Base-by-base conservation (phyloP, 177 flowering plant species). In the Telopea speciosissima region DNA sequence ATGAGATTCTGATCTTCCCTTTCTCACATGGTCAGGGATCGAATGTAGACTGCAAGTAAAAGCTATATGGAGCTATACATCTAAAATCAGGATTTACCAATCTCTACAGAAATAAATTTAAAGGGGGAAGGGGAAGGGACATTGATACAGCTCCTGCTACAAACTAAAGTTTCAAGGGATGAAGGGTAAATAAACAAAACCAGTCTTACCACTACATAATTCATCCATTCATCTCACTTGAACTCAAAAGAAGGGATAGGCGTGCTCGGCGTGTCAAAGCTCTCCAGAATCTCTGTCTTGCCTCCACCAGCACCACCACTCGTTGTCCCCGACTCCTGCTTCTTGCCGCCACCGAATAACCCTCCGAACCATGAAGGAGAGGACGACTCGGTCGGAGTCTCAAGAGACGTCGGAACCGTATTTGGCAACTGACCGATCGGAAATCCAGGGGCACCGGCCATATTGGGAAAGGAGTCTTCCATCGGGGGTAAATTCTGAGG, bases 311-410 rank as follows among this genome's bases (percentile, higher is more conserved):
- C 22, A 11, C 80, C 69, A 58, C 61, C 61, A 44, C 62, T 45
- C 2, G 69, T 67, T 0, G 68, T 19, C 62, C 40, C 73, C 8
- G 73, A 23, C 23, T 83, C 85, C 72, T 84, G 52, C 78, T 86
- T 75, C 82, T 84, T 77, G 31, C 62, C 72, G 6, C 78, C 85
- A 12, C 88, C 85, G 63, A 87, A 84, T 66, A 74, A 78, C 25
- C 89, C 93, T 1, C 91, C 90, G 68, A 90, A 75, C 95, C 88
- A 87, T 21, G 87, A 81, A 28, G 79, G 62, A 58, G 79, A 72
- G 1, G 80, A n/a, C 23, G 33, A 61, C 12, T 63, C 56, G 4
- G 14, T 73, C 16, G 75, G 52, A 10, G 62, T 19, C 10, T 59
- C 54, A 13, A 24, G 24, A 10, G 31, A 49, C 0, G 12, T 67